These are phyloP conservation scores for Fraxinus latifolia DNA, from an alignment of 305 asterid species.

Conservation along the genomic window DNA sequence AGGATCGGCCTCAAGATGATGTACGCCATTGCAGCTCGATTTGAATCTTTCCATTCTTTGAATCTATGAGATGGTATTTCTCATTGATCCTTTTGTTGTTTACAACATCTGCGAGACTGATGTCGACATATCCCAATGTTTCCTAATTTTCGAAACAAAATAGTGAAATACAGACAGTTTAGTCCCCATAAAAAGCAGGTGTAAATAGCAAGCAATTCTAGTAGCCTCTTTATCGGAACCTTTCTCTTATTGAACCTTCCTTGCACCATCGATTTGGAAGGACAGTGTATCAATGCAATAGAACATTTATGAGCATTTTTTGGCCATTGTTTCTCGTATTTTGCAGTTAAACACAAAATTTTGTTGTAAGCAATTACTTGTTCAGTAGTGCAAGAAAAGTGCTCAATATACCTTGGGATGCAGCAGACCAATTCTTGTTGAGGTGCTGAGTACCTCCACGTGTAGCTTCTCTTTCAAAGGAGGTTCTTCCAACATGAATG, in stretches of 20 bases:
- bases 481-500: constrained; percentile 76
- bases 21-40: constrained; percentile 68
- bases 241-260: not conserved
- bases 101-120: constrained; percentile 55
- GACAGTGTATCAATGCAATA: not conserved
- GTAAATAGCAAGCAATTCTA: not conserved
- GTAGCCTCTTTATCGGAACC: not conserved
- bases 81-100: constrained; percentile 63
- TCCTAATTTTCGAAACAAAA: constrained; percentile 39
- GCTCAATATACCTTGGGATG: constrained; percentile 78
- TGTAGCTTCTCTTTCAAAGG: constrained; percentile 75
- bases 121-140: constrained; percentile 56
- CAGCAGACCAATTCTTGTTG: constrained; percentile 77
- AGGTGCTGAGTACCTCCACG: constrained; percentile 77
- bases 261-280: not conserved
- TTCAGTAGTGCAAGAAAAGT: constrained; percentile 14
- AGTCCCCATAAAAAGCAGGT: not conserved
- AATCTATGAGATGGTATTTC: constrained; percentile 64
- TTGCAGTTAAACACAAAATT: not conserved
- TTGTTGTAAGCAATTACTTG: not conserved
- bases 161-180: not conserved
- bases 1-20: constrained; percentile 30
- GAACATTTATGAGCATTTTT: not conserved
- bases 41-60: constrained; percentile 63
- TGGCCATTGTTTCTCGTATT: not conserved